These are phyloP conservation scores for Pythium periplocum DNA, from an alignment of 352 stramenopile genomes.

Conservation along the genomic window DNA sequence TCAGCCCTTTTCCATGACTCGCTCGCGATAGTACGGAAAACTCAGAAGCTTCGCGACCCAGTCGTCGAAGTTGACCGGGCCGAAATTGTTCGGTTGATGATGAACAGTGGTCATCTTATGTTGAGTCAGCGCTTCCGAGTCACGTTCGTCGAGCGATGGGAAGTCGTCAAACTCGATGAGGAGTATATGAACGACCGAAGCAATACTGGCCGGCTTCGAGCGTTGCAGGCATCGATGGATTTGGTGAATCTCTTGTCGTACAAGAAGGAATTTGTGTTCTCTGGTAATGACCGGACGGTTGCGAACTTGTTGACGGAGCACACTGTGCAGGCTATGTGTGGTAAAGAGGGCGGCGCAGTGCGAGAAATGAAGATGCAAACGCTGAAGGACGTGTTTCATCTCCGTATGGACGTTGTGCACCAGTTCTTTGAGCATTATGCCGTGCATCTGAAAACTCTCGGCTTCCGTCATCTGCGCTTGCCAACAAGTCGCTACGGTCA, in stretches of 20 bases:
- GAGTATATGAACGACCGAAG: slow-evolving; percentile 36
- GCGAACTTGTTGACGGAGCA: slow-evolving; percentile 77
- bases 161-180: slow-evolving; percentile 52
- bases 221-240: slow-evolving; percentile 74
- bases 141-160: slow-evolving; percentile 73
- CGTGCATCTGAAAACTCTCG: slow-evolving; percentile 46
- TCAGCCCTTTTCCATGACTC: background rate
- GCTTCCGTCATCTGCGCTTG: slow-evolving; percentile 56
- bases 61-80: too few relatives aligned
- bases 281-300: slow-evolving; percentile 55
- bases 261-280: slow-evolving; percentile 84
- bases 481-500: slow-evolving; percentile 20
- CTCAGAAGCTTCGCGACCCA: slow-evolving; percentile 2
- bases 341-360: slow-evolving; percentile 48
- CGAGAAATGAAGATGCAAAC: slow-evolving; percentile 70
- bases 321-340: slow-evolving; percentile 67
- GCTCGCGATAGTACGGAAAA: slow-evolving; percentile 6
- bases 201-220: slow-evolving; percentile 36
- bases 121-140: slow-evolving; percentile 71
- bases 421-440: slow-evolving; percentile 71
- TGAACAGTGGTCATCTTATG: slow-evolving; percentile 53
- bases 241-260: slow-evolving; percentile 82
- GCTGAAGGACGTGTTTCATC: slow-evolving; percentile 57
- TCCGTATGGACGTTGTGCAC: slow-evolving; percentile 62
- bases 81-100: slow-evolving; percentile 28